phyloP scores from a whole-genome alignment of 768 basidiomycete genomes.

The Psilocybe cyanescens region DNA sequence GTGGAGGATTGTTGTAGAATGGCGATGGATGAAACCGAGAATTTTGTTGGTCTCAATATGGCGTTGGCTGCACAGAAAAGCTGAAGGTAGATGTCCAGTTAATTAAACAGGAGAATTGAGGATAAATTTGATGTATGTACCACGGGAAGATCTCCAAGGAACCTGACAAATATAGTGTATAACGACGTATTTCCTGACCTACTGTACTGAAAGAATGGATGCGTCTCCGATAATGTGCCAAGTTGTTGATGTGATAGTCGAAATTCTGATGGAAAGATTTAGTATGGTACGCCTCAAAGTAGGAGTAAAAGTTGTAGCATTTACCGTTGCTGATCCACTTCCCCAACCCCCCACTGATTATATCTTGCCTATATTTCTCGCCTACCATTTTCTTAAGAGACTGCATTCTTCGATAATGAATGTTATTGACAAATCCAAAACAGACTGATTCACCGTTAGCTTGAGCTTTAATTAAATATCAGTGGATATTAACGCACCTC shows the following conservation, averaged over 20 bases:
- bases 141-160: constrained; percentile 35
- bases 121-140: constrained; percentile 14
- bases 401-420: constrained; percentile 31
- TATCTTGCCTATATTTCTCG: constrained; percentile 36
- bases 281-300: too few relatives aligned
- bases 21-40: constrained; percentile 43
- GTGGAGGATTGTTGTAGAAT: constrained; percentile 41
- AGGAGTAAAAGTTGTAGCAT: neutral
- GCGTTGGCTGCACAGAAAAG: constrained; percentile 39
- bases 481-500: constrained; percentile 21
- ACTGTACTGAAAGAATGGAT: constrained; percentile 23
- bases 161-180: constrained; percentile 17
- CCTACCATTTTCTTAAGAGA: constrained; percentile 32
- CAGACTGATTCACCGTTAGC: constrained; percentile 20
- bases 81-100: constrained; percentile 19
- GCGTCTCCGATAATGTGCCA: constrained; percentile 24
- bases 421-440: constrained; percentile 33
- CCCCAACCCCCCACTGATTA: constrained; percentile 38
- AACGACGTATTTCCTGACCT: constrained; percentile 10
- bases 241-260: constrained; percentile 25
- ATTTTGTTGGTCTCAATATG: constrained; percentile 33
- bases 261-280: constrained; percentile 28
- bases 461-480: too few relatives aligned
- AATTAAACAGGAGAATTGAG: too few relatives aligned
- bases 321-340: constrained; percentile 35